Percentiles rank a stretch among this genome's conserved stretches.
Conservation (phyloP, 176 grass and related monocot genomes). For the Neostapfia colusana region DNA sequence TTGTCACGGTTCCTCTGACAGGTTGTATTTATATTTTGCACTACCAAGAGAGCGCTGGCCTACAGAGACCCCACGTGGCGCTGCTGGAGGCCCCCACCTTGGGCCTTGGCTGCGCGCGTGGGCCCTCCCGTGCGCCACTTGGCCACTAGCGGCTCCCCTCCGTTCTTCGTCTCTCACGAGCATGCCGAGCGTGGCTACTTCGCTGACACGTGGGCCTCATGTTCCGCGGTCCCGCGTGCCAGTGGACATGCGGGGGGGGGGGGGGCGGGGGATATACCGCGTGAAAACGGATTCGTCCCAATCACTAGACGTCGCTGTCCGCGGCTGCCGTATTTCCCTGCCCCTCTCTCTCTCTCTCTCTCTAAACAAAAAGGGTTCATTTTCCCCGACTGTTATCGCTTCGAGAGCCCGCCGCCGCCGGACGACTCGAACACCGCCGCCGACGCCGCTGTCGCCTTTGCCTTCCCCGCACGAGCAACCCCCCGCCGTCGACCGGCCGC, state of each 20-base stretch:
- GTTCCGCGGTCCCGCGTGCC: accelerated
- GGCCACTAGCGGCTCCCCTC: background rate
- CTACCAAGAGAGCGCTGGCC: background rate
- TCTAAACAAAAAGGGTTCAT: background rate
- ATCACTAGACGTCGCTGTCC: slow-evolving; percentile 39
- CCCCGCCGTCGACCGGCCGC: background rate
- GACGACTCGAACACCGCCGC: background rate
- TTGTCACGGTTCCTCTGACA: no score
- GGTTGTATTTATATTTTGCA: no score
- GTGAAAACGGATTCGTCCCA: background rate
- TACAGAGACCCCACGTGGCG: background rate
- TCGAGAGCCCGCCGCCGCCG: slow-evolving; percentile 1
- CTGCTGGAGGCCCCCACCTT: background rate
- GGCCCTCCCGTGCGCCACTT: background rate
- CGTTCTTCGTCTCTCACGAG: background rate
- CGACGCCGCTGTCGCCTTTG: background rate
- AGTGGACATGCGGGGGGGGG: accelerated
- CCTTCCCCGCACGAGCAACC: background rate
- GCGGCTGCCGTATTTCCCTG: background rate
- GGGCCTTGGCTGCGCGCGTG: background rate
- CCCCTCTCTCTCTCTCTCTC: background rate
- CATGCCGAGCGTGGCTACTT: background rate
- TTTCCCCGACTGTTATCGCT: background rate
- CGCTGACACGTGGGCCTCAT: background rate
- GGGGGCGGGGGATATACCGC: accelerated